Percentiles rank a stretch among this genome's conserved stretches.
Evolutionary conservation across 106 monocot genomes (phyloP).

Genomic region (Chionographis japonica): DNA sequence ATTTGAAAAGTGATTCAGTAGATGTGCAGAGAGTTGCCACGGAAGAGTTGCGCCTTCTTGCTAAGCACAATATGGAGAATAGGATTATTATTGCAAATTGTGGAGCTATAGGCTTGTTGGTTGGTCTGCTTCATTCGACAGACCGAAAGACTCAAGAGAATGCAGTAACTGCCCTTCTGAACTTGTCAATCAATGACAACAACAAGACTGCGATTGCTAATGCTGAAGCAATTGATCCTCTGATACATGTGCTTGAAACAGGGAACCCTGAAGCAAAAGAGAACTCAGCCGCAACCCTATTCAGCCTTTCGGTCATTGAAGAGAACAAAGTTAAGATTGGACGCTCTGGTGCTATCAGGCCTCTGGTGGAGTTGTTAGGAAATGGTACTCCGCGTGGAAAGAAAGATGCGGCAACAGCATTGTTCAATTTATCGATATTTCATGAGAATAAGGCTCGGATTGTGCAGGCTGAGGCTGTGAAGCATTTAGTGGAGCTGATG

Average conservation of each 20-base stretch:
- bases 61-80: constrained; percentile 82
- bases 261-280: constrained; percentile 88
- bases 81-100: constrained; percentile 76
- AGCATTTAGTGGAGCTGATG: constrained; percentile 86
- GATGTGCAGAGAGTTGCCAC: constrained; percentile 64
- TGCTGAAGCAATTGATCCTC: constrained; percentile 81
- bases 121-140: constrained; percentile 57
- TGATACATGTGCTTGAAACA: constrained; percentile 76
- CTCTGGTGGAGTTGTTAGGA: constrained; percentile 71
- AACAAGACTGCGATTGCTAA: constrained; percentile 76
- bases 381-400: constrained; percentile 85
- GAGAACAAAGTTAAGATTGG: constrained; percentile 89
- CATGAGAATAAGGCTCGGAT: constrained; percentile 89
- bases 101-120: constrained; percentile 62
- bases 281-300: constrained; percentile 90
- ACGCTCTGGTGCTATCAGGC: constrained; percentile 74
- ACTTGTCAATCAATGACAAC: constrained; percentile 95
- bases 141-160: constrained; percentile 73
- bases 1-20: constrained; percentile 59
- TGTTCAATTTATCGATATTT: constrained; percentile 91
- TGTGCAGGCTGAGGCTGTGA: constrained; percentile 92
- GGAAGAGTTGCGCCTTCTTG: constrained; percentile 55
- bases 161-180: constrained; percentile 85
- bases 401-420: constrained; percentile 96
- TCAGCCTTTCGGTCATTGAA: constrained; percentile 87